Evolutionary conservation across 2,329 filamentous ascomycete species (phyloP).

Genomic region (Botrytis squamosa): DNA sequence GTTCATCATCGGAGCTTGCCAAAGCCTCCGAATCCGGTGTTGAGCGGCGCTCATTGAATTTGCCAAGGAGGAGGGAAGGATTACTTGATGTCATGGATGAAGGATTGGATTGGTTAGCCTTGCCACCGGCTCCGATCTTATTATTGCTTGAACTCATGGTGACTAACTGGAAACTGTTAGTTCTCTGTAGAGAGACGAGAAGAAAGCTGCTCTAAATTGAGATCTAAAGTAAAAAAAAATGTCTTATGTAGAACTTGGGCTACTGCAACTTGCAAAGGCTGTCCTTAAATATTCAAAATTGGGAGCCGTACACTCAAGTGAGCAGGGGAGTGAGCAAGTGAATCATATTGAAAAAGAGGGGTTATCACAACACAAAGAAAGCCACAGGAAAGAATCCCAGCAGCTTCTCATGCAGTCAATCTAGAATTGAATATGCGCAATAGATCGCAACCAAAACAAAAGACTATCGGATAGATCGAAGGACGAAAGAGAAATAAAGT

Average conservation of each 20-base stretch:
- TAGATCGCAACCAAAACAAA: not conserved
- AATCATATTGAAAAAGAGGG: constrained; percentile 3
- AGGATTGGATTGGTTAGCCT: constrained; percentile 47
- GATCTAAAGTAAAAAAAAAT: not conserved
- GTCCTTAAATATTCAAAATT: not conserved
- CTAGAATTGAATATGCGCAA: not conserved
- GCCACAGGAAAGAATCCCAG: not conserved
- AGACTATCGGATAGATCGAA: not conserved
- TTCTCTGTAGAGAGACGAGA: not conserved
- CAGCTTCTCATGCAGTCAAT: not conserved
- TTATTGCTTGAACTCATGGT: constrained; percentile 32
- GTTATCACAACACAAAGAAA: not conserved
- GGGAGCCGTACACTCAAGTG: not conserved
- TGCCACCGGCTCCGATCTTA: constrained; percentile 38
- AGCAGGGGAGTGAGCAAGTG: not conserved
- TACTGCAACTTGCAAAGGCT: not conserved
- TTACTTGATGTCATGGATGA: constrained; percentile 55
- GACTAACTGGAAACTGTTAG: constrained; percentile 4
- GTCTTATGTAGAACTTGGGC: not conserved
- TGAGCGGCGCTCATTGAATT: constrained; percentile 73
- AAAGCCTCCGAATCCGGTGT: constrained; percentile 94
- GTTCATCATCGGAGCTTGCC: constrained; percentile 92
- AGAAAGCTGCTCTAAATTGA: not conserved
- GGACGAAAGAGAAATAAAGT: not conserved
- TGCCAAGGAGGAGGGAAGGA: constrained; percentile 69